Evolutionary conservation across 331 rosid genomes (phyloP), one percentile per base, ranked within the genome.

Genomic region (Malus hybrid): DNA sequence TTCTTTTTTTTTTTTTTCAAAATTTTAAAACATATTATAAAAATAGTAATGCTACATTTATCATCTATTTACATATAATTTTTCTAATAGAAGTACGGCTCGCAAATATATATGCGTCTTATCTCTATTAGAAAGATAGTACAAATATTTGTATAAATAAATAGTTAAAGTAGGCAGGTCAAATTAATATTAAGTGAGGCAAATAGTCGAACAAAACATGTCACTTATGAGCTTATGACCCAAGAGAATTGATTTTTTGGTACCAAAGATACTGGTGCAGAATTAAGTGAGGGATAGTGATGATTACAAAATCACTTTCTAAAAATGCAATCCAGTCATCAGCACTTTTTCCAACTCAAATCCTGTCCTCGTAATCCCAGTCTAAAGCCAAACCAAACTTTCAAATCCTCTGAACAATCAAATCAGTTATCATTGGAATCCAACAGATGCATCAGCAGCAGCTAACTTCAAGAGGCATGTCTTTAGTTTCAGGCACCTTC

Each of bases 381-480:
- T 28, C 42, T 36, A 36, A 36, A 36, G 10, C 42, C 46, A 52
- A 70, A 28, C 31, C 3, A 54, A 31, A 10, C 1, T 19, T 19
- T 70, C 19, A 28, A 55, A 42, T 4, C 44, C 48, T 7, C 24
- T 15, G 14, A 50, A 44, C 29, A 22, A 16, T 72, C 32, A 36
- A 24, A 2, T 72, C 24, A 72, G 16, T 57, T 57, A 22, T 27
- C 15, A 28, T 14, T 62, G 66, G 66, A 62, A 62, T 42, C 48
- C 48, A 31, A 42, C 48, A 42, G 14, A 42, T 10, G 8, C 11
- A 13, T 10, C 29, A 31, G 32, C 32, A 31, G 32, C 32, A 31
- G 32, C 32, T 87, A 71, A 91, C 92, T 85, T 91, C 96, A 3
- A 87, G 74, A 71, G 96, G 93, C 93, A 91, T 88, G 68, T 92